Conservation (phyloP, 106 monocot species). For the Gastrodia elata region DNA sequence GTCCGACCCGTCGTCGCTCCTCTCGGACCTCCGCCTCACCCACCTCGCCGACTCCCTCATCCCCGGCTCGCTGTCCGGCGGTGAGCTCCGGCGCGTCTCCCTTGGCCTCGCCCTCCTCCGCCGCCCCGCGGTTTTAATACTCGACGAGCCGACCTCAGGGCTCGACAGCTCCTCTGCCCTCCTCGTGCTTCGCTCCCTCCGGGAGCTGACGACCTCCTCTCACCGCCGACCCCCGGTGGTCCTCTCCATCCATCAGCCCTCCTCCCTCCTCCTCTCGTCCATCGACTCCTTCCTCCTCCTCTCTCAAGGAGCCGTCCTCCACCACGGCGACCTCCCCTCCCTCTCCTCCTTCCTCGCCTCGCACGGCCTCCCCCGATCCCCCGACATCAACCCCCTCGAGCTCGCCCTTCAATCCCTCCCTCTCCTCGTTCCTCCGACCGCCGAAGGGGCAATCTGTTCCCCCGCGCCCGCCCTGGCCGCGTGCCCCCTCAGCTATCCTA, state of each 20-base stretch:
- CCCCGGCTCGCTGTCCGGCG: slow-evolving; percentile 55
- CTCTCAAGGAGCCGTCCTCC: slow-evolving; percentile 57
- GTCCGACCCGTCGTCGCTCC: slow-evolving; percentile 28
- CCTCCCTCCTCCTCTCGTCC: slow-evolving; percentile 55
- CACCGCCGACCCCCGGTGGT: slow-evolving; percentile 44
- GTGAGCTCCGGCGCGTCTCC: slow-evolving; percentile 86
- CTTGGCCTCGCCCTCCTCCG: slow-evolving; percentile 71
- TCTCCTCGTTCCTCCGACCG: slow-evolving; percentile 31
- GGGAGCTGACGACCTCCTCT: slow-evolving; percentile 22
- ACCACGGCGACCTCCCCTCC: slow-evolving; percentile 60
- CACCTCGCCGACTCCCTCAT: slow-evolving; percentile 57
- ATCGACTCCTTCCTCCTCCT: slow-evolving; percentile 76
- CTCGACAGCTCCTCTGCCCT: slow-evolving; percentile 78
- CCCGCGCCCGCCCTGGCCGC: neutral
- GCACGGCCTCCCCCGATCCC: slow-evolving; percentile 46
- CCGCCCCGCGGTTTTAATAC: slow-evolving; percentile 67
- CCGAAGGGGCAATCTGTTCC: too few relatives aligned
- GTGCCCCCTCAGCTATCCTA: slow-evolving; percentile 21
- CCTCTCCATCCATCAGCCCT: slow-evolving; percentile 87
- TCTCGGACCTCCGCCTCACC: slow-evolving; percentile 60
- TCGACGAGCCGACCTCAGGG: slow-evolving; percentile 97
- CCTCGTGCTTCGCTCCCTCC: slow-evolving; percentile 50
- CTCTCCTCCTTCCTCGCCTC: slow-evolving; percentile 46
- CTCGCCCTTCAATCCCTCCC: slow-evolving; percentile 71
- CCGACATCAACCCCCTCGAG: slow-evolving; percentile 77